phyloP scores from a whole-genome alignment of 768 basidiomycete species.

The Trametes elegans region DNA sequence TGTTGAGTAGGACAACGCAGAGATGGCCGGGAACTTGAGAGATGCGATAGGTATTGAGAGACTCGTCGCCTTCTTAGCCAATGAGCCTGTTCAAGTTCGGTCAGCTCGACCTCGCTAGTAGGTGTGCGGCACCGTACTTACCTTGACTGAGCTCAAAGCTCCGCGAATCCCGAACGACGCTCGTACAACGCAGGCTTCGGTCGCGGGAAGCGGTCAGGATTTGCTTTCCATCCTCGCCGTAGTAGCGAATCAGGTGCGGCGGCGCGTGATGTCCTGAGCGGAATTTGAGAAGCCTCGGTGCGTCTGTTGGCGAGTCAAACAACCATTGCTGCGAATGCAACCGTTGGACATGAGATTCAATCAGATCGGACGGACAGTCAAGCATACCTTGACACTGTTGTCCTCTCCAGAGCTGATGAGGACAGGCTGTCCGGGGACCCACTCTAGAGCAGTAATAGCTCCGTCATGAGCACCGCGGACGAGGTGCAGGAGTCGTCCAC shows the following conservation, averaged over 20 bases:
- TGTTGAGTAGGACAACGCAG: slow-evolving; percentile 73
- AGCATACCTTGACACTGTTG: slow-evolving; percentile 89
- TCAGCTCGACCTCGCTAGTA: not conserved
- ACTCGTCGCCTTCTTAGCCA: slow-evolving; percentile 75
- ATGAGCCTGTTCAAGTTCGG: slow-evolving; percentile 58
- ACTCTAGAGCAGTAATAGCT: slow-evolving; percentile 77
- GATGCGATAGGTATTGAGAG: slow-evolving; percentile 77
- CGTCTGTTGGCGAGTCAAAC: slow-evolving; percentile 85
- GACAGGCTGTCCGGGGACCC: slow-evolving; percentile 91
- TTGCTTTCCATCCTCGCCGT: slow-evolving; percentile 96
- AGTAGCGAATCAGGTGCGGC: slow-evolving; percentile 89
- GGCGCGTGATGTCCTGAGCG: slow-evolving; percentile 91
- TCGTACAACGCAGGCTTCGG: slow-evolving; percentile 84
- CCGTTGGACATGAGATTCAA: too few relatives aligned
- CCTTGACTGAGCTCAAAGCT: slow-evolving; percentile 96
- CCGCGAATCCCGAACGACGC: slow-evolving; percentile 91
- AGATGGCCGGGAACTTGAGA: slow-evolving; percentile 82
- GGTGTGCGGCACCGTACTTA: slow-evolving; percentile 31
- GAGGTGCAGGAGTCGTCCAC: slow-evolving; percentile 81
- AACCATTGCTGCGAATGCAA: slow-evolving; percentile 89
- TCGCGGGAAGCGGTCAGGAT: slow-evolving; percentile 87
- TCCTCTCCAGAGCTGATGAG: slow-evolving; percentile 89
- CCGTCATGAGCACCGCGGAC: slow-evolving; percentile 88
- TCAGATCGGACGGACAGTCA: too few relatives aligned
- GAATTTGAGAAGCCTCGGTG: slow-evolving; percentile 87